Conservation (phyloP, 2,329 filamentous ascomycete genomes). For the Fusarium sp. region DNA sequence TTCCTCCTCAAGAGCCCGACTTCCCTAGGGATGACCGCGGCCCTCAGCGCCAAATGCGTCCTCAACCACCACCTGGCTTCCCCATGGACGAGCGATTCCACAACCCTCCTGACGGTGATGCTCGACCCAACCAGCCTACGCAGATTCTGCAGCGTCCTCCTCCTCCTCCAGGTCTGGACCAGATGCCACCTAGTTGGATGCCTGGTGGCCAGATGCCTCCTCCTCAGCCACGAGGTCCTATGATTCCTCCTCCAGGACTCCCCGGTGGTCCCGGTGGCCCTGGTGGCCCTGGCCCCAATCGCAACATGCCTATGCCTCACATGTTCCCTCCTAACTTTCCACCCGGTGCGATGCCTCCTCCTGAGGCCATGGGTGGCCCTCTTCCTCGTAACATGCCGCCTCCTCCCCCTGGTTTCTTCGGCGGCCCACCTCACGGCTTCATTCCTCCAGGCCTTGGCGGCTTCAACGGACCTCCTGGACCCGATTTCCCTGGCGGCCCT, state of each 20-base stretch:
- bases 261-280: conserved; percentile 46
- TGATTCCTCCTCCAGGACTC: conserved; percentile 74
- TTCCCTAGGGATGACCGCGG: conserved; percentile 56
- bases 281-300: conserved; percentile 48
- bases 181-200: conserved; percentile 71
- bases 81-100: conserved; percentile 68
- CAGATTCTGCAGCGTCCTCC: conserved; percentile 77
- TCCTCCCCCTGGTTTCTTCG: conserved; percentile 72
- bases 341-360: conserved; percentile 63
- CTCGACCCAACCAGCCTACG: conserved; percentile 68
- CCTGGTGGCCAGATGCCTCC: conserved; percentile 62
- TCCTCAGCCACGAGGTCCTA: conserved; percentile 61
- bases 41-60: conserved; percentile 60
- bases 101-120: conserved; percentile 61
- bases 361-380: conserved; percentile 65
- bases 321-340: conserved; percentile 76
- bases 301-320: conserved; percentile 66
- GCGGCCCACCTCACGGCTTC: conserved; percentile 66
- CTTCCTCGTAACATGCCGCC: conserved; percentile 68
- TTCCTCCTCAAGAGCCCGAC: conserved; percentile 61
- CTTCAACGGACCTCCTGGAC: conserved; percentile 67
- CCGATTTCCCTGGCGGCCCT: conserved; percentile 62
- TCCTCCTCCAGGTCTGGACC: conserved; percentile 71
- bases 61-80: conserved; percentile 65
- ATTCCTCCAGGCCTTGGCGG: conserved; percentile 69